Evolutionary conservation across 371 early-diverging fungal genomes (phyloP).

Genomic region (Globomyces sp.): DNA sequence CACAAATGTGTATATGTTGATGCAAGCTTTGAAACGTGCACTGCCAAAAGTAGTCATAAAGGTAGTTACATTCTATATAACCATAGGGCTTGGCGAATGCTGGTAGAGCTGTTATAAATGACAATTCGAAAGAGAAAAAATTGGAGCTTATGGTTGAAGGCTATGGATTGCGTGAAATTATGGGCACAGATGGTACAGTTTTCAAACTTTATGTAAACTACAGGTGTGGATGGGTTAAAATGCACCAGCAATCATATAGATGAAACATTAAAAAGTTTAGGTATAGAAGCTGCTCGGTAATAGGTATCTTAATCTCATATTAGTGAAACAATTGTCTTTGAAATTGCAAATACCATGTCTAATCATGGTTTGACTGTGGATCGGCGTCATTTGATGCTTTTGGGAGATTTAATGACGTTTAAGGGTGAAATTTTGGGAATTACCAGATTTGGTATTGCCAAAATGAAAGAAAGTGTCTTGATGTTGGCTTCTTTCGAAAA

Average conservation of each 20-base stretch:
- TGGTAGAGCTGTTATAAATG: constrained; percentile 84
- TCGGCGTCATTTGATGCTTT: constrained; percentile 94
- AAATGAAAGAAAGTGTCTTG: constrained; percentile 99
- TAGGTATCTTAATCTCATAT: too few relatives aligned
- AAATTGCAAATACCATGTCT: constrained; percentile 86
- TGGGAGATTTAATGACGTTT: constrained; percentile 99
- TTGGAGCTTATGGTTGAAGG: constrained; percentile 87
- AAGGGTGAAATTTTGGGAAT: constrained; percentile 99
- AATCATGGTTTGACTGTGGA: constrained; percentile 97
- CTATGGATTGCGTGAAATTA: constrained; percentile 87
- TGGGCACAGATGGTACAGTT: constrained; percentile 59
- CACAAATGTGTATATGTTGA: constrained; percentile 51
- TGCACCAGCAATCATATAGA: constrained; percentile 93
- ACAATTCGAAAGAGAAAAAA: constrained; percentile 57
- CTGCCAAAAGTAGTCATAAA: constrained; percentile 81
- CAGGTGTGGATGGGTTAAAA: constrained; percentile 75
- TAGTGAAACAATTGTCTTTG: constrained; percentile 66
- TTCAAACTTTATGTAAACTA: not conserved
- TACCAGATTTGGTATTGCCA: constrained; percentile 98
- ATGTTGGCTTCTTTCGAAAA: constrained; percentile 99
- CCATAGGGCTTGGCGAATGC: constrained; percentile 76
- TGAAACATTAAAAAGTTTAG: constrained; percentile 90
- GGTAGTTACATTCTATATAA: constrained; percentile 18
- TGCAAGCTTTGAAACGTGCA: constrained; percentile 83
- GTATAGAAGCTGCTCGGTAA: constrained; percentile 91